phyloP scores from a whole-genome alignment of 495 filamentous ascomycete genomes.

The Cryomyces minteri region DNA sequence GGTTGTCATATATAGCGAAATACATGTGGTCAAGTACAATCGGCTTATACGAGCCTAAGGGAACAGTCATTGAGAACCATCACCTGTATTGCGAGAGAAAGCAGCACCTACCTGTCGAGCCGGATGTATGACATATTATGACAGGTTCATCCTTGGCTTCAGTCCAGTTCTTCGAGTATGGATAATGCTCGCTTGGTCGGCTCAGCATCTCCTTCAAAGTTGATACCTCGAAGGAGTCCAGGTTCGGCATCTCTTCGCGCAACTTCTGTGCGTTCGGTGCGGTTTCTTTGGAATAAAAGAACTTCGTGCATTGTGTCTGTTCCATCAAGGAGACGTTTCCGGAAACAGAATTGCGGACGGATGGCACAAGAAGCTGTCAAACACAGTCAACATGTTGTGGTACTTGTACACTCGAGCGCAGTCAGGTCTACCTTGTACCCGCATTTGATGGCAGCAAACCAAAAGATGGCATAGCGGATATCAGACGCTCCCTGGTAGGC shows the following conservation, averaged over 20 bases:
- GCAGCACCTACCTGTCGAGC: neutral
- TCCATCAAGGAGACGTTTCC: too few species aligned
- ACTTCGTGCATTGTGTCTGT: too few species aligned
- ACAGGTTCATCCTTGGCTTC: neutral
- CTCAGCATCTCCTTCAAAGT: neutral
- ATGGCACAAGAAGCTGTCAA: too few species aligned
- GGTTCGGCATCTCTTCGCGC: too few species aligned
- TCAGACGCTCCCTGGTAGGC: neutral
- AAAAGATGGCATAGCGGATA: too few species aligned
- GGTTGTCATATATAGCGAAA: neutral
- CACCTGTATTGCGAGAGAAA: too few species aligned
- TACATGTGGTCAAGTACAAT: neutral
- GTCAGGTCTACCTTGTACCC: neutral
- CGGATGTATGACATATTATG: neutral
- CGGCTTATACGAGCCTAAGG: neutral
- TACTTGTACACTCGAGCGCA: too few species aligned
- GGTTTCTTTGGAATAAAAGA: too few species aligned
- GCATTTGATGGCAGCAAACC: neutral
- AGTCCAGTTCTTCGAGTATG: neutral
- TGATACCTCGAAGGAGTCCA: neutral
- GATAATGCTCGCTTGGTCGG: neutral
- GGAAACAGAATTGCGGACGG: too few species aligned
- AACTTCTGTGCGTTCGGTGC: too few species aligned
- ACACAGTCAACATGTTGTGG: too few species aligned
- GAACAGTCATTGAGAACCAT: too few species aligned